Conservation (phyloP, 2,329 filamentous ascomycete genomes). For the Monosporascus sp. region DNA sequence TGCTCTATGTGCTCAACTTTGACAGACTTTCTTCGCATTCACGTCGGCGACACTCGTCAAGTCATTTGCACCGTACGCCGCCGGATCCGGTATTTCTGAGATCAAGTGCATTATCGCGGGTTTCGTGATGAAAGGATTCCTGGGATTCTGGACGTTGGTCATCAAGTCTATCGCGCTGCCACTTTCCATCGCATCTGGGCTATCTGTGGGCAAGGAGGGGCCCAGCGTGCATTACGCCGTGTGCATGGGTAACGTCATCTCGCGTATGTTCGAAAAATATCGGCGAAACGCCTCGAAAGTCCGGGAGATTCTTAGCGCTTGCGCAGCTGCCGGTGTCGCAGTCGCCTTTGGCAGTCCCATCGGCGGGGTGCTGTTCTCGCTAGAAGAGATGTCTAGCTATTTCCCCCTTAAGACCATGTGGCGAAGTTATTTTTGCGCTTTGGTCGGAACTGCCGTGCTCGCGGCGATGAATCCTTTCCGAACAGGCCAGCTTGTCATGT, state of each 20-base stretch:
- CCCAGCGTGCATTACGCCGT: constrained; percentile 99
- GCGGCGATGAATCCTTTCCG: constrained; percentile 97
- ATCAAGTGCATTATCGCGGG: constrained; percentile 99
- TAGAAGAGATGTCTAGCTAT: constrained; percentile 96
- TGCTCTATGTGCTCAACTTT: constrained; percentile 8
- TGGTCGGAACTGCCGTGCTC: constrained; percentile 89
- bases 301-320: constrained; percentile 89
- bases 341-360: constrained; percentile 98
- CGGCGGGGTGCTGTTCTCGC: constrained; percentile 89
- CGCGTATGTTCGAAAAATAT: constrained; percentile 88
- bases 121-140: constrained; percentile 98
- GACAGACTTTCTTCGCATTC: constrained; percentile 70
- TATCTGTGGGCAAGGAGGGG: constrained; percentile 95
- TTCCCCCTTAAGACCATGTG: constrained; percentile 97
- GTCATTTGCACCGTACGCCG: constrained; percentile 89
- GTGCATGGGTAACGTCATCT: constrained; percentile 95
- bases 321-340: constrained; percentile 88
- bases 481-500: constrained; percentile 98
- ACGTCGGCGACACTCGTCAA: constrained; percentile 81
- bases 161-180: constrained; percentile 94
- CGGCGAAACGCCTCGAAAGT: constrained; percentile 88
- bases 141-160: constrained; percentile 82
- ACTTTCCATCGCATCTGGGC: constrained; percentile 84
- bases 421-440: constrained; percentile 95
- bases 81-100: constrained; percentile 93